Conservation (phyloP, 1,284 basidiomycete species). For the Trametes hirsuta region DNA sequence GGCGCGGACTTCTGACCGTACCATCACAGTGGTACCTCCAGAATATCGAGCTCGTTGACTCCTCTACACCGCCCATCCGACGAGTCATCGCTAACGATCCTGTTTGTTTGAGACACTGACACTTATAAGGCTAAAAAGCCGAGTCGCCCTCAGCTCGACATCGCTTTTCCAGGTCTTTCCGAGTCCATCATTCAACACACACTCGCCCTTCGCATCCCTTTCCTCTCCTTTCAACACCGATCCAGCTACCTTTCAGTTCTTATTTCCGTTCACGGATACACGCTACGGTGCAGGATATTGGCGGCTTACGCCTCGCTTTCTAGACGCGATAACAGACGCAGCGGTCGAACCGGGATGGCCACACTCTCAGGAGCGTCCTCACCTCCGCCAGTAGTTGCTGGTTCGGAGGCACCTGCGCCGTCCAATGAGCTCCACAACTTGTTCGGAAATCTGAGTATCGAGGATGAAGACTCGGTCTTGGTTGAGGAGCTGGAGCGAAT, state of each 20-base stretch:
- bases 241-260: too few species aligned
- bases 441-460: constrained; percentile 19
- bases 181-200: constrained; percentile 6
- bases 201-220: background rate
- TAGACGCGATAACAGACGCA: too few species aligned
- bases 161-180: constrained; percentile 2
- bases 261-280: too few species aligned
- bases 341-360: constrained; percentile 10
- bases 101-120: background rate
- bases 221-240: background rate
- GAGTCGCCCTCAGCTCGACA: background rate
- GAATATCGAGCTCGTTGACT: background rate
- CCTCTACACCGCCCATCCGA: background rate
- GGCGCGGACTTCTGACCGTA: constrained; percentile 2
- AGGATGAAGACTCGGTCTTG: constrained; percentile 57
- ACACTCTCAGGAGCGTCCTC: constrained; percentile 4
- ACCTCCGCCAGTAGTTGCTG: background rate
- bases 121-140: background rate
- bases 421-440: constrained; percentile 13
- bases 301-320: too few species aligned
- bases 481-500: constrained; percentile 53
- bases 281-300: too few species aligned
- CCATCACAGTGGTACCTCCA: background rate
- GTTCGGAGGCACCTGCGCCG: background rate
- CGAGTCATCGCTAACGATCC: background rate